A percentile compares a stretch with the other conserved stretches of the same genome.
Conservation (phyloP, 345 rosid species). For the Bruguiera parviflora region DNA sequence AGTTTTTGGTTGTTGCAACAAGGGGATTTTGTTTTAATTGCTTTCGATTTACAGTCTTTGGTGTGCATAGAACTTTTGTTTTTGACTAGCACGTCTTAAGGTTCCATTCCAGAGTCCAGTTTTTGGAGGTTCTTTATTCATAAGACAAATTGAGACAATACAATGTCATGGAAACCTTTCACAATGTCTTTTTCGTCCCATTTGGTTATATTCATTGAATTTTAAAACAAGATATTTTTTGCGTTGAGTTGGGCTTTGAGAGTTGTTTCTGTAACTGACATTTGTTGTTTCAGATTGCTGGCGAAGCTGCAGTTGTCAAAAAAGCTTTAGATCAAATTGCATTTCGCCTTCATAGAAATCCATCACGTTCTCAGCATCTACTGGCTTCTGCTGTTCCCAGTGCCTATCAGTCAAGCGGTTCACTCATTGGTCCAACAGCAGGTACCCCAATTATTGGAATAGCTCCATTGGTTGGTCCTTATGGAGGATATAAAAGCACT, state of each 20-base stretch:
- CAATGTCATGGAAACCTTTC: not conserved
- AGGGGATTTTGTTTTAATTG: too few species aligned
- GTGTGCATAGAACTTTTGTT: too few species aligned
- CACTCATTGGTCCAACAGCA: constrained; percentile 54
- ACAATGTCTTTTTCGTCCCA: not conserved
- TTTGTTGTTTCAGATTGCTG: constrained; percentile 53
- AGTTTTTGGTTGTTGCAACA: not conserved
- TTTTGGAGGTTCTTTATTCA: too few species aligned
- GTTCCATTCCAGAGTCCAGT: too few species aligned
- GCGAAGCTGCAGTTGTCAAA: constrained; percentile 74
- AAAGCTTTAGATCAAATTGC: constrained; percentile 83
- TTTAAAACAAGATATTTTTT: not conserved
- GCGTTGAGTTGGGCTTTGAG: not conserved
- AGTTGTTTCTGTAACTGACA: constrained; percentile 2
- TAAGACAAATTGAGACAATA: too few species aligned
- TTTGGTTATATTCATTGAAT: not conserved
- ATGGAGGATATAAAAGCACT: constrained; percentile 73
- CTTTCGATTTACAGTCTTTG: too few species aligned
- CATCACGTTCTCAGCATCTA: constrained; percentile 77
- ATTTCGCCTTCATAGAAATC: constrained; percentile 82
- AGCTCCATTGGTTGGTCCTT: constrained; percentile 68
- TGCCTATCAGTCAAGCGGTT: constrained; percentile 50
- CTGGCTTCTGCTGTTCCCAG: constrained; percentile 63
- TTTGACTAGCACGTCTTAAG: too few species aligned
- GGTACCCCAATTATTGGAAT: constrained; percentile 74